Evolutionary conservation across 2,329 filamentous ascomycete species (phyloP), one percentile per base, ranked within the genome.

Genomic region (Penicillium olsonii): DNA sequence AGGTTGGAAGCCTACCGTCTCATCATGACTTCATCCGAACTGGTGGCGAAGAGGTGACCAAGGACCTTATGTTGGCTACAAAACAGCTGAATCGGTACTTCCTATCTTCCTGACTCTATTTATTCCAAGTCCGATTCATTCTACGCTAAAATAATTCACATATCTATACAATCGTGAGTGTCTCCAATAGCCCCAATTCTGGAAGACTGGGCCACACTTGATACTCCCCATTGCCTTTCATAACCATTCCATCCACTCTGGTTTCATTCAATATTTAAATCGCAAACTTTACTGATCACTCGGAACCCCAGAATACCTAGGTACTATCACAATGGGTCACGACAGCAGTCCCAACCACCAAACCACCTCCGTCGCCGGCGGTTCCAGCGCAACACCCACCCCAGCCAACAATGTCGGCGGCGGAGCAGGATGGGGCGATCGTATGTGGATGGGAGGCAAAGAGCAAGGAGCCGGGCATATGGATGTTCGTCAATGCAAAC

Each of bases 331-430:
- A 45, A 45, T 43, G 34, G 31, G 35, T 18, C 10, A 11, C 6
- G 37, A 43, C 24, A 40, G 42, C 31, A 42, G 27, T 14, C 5
- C 24, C 34, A 64, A 57, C 43, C 55, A 52, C 18, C 53, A 38
- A n/a, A 38, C 48, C 8, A 42, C 39, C 10, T 27, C 56, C n/a
- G 59, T 58, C 18, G 26, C 45, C 7, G 64, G 64, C 20, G 66
- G 63, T 38, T 55, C 57, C 26, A 60, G 64, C 50, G 34, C 56
- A 17, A 19, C 46, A 12, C 64, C 65, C 12, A 67, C 62, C 1
- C 65, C 67, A n/a, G 65, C 64, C 22, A 68, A 67, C 56, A 62
- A 63, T 42, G 37, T 50, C 24, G 56, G 53, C 19, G 63, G 56
- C n/a, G 59, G 57, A 15, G 20, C 34, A 7, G 54, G 59, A 37